Conservation (phyloP, 2,329 filamentous ascomycete genomes). For the Sclerotinia nivalis region DNA sequence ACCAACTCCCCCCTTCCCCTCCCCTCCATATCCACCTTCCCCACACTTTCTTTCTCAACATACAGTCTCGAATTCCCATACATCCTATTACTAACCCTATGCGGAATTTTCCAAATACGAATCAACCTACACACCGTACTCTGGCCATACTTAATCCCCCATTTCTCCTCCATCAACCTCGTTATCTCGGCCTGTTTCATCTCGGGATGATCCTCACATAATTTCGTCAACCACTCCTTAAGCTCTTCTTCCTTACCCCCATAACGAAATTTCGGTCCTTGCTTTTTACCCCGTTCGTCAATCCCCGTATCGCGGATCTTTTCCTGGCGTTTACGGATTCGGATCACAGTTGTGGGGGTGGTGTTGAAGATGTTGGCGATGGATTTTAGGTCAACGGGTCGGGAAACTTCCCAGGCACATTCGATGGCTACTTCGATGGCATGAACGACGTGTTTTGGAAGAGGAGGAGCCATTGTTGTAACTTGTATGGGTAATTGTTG, state of each 20-base stretch:
- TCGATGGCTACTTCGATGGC: conserved; percentile 28
- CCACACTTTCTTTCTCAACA: not conserved
- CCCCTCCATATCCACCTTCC: not conserved
- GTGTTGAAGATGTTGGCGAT: conserved; percentile 29
- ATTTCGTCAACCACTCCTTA: conserved; percentile 15
- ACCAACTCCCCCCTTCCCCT: not conserved
- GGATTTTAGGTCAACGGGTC: not conserved
- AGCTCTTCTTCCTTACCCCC: conserved; percentile 22
- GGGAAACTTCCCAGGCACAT: conserved; percentile 4
- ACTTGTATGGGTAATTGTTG: not conserved
- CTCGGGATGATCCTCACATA: conserved; percentile 25
- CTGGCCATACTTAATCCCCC: not conserved
- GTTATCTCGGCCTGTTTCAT: conserved; percentile 24
- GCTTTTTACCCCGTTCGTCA: conserved; percentile 27
- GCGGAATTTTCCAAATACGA: not conserved
- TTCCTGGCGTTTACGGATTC: conserved; percentile 26
- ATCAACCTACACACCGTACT: conserved; percentile 1
- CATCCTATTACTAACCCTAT: not conserved
- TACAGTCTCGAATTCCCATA: not conserved
- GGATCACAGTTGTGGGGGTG: conserved; percentile 26
- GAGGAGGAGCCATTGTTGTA: not conserved
- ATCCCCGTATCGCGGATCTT: conserved; percentile 25
- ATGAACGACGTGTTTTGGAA: conserved; percentile 14
- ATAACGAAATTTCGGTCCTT: conserved; percentile 26
- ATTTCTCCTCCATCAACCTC: not conserved